Evolutionary conservation across 192 early-diverging fungal genomes (phyloP), one percentile per base, ranked within the genome.

Genomic region (Oehlia diaphana): DNA sequence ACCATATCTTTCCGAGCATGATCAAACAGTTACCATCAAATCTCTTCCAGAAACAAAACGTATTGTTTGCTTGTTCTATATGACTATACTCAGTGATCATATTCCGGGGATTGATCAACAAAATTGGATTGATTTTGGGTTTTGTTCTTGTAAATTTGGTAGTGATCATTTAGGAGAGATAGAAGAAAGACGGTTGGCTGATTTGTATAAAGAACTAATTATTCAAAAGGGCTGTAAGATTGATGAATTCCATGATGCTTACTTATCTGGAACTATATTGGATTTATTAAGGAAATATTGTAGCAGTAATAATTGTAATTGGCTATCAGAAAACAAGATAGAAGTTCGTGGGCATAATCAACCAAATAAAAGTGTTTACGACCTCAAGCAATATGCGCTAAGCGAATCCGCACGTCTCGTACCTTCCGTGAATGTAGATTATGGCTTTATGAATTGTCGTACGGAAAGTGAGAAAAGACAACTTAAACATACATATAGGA

Each of bases 231-330:
- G 1, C 31, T 31, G 31, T 31, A 31, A 31, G 31, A 1, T 31
- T 1, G 31, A 31, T 31, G 31, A 31, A 31, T 31, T 31, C 31
- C 31, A 31, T 31, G 31, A 31, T 31, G 31, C 31, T 31, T 31
- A 31, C 31, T 31, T 47, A 47, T 47, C 68, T 44, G 68, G 68
- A 44, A 10, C 39, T 26, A 9, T 70, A 44, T 2, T 70, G 9
- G 68, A 70, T 23, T 70, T 70, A 6, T 70, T 70, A 9, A 70
- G 47, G 19, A 70, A 2, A 70, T 26, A 70, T 47, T 42, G 39
- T 42, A n/a, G 21, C 9, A 47, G 44, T 0, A 5, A 42, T 4
- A 42, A 12, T 14, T 9, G 21, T 2, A 39, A 39, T 47, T 70
- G 68, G 35, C 4, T 70, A 70, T 44, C 9, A 70, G 68, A 42